A percentile compares a stretch with the other conserved stretches of the same genome.
These are phyloP conservation scores for Dujonia santamariae DNA, from an alignment of 1,139 yeast genomes.

Conservation along the genomic window DNA sequence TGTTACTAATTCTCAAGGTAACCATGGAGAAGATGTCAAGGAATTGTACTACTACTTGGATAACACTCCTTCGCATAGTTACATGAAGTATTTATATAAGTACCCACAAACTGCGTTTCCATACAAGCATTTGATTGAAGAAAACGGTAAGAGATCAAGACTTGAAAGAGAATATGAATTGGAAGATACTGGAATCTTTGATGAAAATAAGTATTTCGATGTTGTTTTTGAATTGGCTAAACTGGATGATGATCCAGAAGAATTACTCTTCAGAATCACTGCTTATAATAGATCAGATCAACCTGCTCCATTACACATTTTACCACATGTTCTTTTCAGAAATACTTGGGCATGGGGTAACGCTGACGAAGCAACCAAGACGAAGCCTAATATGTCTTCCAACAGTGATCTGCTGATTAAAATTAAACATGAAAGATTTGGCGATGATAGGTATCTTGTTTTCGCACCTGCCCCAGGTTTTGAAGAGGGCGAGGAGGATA, in stretches of 20 bases:
- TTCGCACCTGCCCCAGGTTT: constrained; percentile 92
- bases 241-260: constrained; percentile 78
- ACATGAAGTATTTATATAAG: constrained; percentile 89
- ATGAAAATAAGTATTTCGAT: constrained; percentile 83
- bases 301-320: constrained; percentile 82
- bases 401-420: constrained; percentile 51
- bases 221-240: constrained; percentile 91
- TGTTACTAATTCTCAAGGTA: constrained; percentile 88
- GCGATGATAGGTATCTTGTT: constrained; percentile 46
- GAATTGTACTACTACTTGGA: constrained; percentile 81
- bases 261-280: constrained; percentile 77
- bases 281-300: constrained; percentile 84
- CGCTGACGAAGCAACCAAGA: constrained; percentile 42
- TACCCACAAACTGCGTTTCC: constrained; percentile 88
- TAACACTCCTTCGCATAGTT: constrained; percentile 90
- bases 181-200: constrained; percentile 72
- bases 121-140: constrained; percentile 69
- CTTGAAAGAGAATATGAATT: constrained; percentile 69
- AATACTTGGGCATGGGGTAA: constrained; percentile 94
- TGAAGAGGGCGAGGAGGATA: constrained; percentile 55
- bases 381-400: constrained; percentile 52
- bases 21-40: constrained; percentile 95
- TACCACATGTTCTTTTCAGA: constrained; percentile 84
- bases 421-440: constrained; percentile 63
- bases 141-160: constrained; percentile 65